These are phyloP conservation scores for Lichtheimia ornata DNA, from an alignment of 371 early-diverging fungal genomes.

Conservation along the genomic window DNA sequence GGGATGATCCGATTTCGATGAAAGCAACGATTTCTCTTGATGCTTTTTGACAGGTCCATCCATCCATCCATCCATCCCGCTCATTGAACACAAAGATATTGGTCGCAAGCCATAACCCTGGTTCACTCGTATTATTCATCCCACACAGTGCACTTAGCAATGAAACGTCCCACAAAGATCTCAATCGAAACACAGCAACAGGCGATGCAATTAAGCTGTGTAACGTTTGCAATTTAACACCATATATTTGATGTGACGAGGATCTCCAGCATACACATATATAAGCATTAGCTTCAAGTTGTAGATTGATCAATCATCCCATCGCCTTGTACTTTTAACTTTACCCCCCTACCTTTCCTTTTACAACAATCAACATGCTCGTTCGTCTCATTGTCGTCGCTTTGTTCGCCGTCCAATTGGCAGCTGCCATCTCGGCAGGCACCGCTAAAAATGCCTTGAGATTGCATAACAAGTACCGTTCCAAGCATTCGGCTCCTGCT, in stretches of 20 bases:
- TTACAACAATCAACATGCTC: slow-evolving; percentile 3
- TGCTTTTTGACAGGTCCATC: too few relatives aligned
- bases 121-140: too few relatives aligned
- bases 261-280: too few relatives aligned
- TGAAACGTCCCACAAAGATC: too few relatives aligned
- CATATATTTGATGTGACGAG: too few relatives aligned
- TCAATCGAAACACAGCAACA: slow-evolving; percentile 1
- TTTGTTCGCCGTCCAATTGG: background rate
- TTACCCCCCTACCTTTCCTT: slow-evolving; percentile 51
- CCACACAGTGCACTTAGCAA: too few relatives aligned
- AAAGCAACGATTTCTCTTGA: too few relatives aligned
- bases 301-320: too few relatives aligned
- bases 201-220: too few relatives aligned
- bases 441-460: slow-evolving; percentile 23
- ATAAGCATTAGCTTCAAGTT: too few relatives aligned
- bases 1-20: background rate
- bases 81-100: background rate
- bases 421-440: slow-evolving; percentile 8
- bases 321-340: background rate
- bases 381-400: slow-evolving; percentile 10
- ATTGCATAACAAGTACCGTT: slow-evolving; percentile 48
- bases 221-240: too few relatives aligned
- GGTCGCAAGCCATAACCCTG: too few relatives aligned
- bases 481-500: slow-evolving; percentile 41
- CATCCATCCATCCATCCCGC: background rate